Evolutionary conservation across 2,329 filamentous ascomycete genomes (phyloP), one percentile per base, ranked within the genome.

Genomic region (Penicillium polonicum): DNA sequence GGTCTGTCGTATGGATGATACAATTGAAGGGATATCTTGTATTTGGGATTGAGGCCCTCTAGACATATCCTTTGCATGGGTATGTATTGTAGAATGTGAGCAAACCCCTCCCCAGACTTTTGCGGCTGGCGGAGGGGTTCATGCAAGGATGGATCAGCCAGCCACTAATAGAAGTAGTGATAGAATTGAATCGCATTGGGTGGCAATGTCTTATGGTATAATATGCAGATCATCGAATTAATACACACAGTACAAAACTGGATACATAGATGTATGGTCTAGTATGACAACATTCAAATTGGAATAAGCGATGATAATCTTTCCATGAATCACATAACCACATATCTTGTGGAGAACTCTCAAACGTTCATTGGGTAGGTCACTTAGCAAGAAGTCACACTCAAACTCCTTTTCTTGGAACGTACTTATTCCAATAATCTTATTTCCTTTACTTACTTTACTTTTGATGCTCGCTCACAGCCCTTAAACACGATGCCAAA

Each of bases 91-190:
- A 17, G 19, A 17, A 15, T 36, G 7, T 33, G 8, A 7, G 15
- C 21, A 23, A 48, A 29, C 39, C 27, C 15, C 7, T 33, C 33
- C 33, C 13, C 9, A 48, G 44, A n/a, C 12, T 29, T 27, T 3
- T 2, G 5, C 19, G 36, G n/a, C n/a, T 39, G 15, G 31, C 21
- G 19, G 46, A 25, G 29, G 23, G 13, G 45, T 35, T 50, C 29
- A 43, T 55, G 52, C 52, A 43, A 42, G 52, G 45, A 50, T 55
- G 52, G 45, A 50, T 55, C 39, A 19, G 52, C 52, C 23, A 19
- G 52, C 52, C 45, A 55, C 45, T 21, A 17, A 55, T 19, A 31
- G 33, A 48, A 15, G n/a, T 43, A 35, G 44, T 21, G 13, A 43
- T 23, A 27, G 12, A 21, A 15, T 19, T 21, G 35, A n/a, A 13